A percentile compares a stretch with the other conserved stretches of the same genome.
phyloP scores from a whole-genome alignment of 768 basidiomycete genomes.

The Thelephora aurantiotincta region DNA sequence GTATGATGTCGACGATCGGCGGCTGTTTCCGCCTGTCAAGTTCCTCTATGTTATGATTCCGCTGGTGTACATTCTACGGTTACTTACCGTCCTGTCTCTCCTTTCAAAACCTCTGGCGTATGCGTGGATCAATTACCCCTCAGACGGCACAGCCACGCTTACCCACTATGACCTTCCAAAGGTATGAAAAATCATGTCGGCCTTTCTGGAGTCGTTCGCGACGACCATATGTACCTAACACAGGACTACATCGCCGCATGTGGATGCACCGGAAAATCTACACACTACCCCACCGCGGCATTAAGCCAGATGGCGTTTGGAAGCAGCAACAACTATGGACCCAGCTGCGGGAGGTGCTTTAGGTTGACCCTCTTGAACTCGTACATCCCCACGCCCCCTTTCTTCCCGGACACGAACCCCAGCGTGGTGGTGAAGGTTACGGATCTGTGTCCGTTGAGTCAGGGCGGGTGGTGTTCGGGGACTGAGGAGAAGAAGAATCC shows the following conservation, averaged over 20 bases:
- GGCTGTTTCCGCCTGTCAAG: too few relatives aligned
- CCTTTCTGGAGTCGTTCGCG: too few relatives aligned
- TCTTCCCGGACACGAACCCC: slow-evolving; percentile 44
- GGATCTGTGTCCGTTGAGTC: slow-evolving; percentile 59
- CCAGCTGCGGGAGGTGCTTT: slow-evolving; percentile 69
- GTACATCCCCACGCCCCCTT: slow-evolving; percentile 51
- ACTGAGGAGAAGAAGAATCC: slow-evolving; percentile 45
- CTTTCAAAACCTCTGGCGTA: slow-evolving; percentile 9
- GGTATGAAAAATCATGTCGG: background rate
- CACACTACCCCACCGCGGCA: slow-evolving; percentile 65
- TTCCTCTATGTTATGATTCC: too few relatives aligned
- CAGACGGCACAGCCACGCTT: slow-evolving; percentile 54
- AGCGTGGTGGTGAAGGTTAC: slow-evolving; percentile 66
- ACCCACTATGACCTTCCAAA: slow-evolving; percentile 53
- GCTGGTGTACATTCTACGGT: too few relatives aligned
- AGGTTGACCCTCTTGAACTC: slow-evolving; percentile 62
- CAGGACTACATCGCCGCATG: slow-evolving; percentile 51
- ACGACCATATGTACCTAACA: background rate
- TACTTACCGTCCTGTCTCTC: too few relatives aligned
- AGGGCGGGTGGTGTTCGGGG: slow-evolving; percentile 57
- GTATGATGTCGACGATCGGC: too few relatives aligned
- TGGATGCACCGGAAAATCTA: slow-evolving; percentile 47
- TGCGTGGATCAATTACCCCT: slow-evolving; percentile 52
- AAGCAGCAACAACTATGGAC: slow-evolving; percentile 55
- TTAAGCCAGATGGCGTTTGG: slow-evolving; percentile 72